Base-by-base conservation (phyloP, 306 rosid species). In the Cicer cuneatum region DNA sequence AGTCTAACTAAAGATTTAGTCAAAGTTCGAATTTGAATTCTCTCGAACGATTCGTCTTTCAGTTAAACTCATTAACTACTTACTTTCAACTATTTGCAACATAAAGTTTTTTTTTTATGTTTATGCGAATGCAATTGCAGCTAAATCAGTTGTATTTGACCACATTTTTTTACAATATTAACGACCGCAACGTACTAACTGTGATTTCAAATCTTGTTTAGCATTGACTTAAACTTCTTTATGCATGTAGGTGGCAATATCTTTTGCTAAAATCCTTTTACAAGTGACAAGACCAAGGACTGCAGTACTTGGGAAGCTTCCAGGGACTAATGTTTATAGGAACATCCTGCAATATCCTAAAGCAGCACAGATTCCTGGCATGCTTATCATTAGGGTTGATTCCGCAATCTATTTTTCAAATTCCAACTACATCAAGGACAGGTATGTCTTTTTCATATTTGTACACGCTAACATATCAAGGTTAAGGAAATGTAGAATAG, bases 361-460 rank as follows among this genome's bases (percentile, higher is more conserved):
- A 4, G 92, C 98, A 16, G 35, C 45, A 0, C 89, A 79, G 69
- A 67, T 89, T 72, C 79, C 88, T 4, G 89, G 91, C 35, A 64
- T 88, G 83, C 60, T 93, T 3, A 87, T 89, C 16, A 29, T 91
- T 24, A 88, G 97, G 82, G 89, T 93, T 77, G 98, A 93, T 54
- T 93, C 98, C 37, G 89, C 98, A 1, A 85, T 93, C 70, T 91
- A 93, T 83, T 93, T 93, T 80, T 87, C 98, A 48, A 93, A 93
- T 61, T 86, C 91, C 65, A 89, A 93, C 86, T 91, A 89, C 4
- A 66, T 93, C 47, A 89, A 88, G 74, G 98, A 93, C 72, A 90
- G 97, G 98, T 93, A 19, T 56, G 51, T 39, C 8, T 35, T 43
- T 10, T 56, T 62, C 14, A 58, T 54, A 8, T 64, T 45, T 39